Evolutionary conservation across 345 rosid genomes (phyloP), one percentile per base, ranked within the genome.

Genomic region (Corchorus capsularis): DNA sequence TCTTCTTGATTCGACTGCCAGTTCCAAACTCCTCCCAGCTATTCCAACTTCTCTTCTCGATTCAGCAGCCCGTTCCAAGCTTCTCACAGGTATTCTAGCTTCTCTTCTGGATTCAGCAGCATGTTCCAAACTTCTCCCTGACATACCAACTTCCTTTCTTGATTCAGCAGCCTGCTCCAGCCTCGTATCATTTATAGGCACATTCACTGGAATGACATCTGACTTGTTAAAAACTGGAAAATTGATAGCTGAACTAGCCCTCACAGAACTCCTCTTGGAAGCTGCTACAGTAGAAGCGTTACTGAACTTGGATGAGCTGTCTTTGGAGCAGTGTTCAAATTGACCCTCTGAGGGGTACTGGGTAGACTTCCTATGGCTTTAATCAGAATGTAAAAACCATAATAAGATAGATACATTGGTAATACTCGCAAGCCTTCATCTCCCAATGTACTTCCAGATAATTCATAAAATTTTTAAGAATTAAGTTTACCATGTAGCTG

Each of bases 291-390:
- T 86, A 69, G 89, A 79, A 80, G 77, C 86, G 87, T 47, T 6
- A 50, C 37, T 7, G 96, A 77, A 82, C 74, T 82, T 32, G 85
- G 81, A 34, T 84, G 52, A 66, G 79, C 74, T 10, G 87, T 78
- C 85, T 83, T 93, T 63, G 84, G 71, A 69, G 76, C 88, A 74
- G 83, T 72, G 76, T 83, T 85, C 55, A 79, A 13, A 81, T 71
- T 87, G 76, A 81, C 88, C 85, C 89, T 89, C 82, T 91, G 98
- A 82, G 97, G 99, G 82, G 96, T 92, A 73, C 87, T 82, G 43
- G 94, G 89, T 73, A 81, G 84, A 89, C 80, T 92, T 87, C 96
- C 97, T 57, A 93, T 72, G 79, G 94, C 98, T 96, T 82, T 83
- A 94, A 77, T 74, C 86, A 85, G 75, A 60, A 80, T 45, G 78